These are phyloP conservation scores for Penicillium robsamsonii DNA, from an alignment of 495 filamentous ascomycete genomes.

Conservation along the genomic window DNA sequence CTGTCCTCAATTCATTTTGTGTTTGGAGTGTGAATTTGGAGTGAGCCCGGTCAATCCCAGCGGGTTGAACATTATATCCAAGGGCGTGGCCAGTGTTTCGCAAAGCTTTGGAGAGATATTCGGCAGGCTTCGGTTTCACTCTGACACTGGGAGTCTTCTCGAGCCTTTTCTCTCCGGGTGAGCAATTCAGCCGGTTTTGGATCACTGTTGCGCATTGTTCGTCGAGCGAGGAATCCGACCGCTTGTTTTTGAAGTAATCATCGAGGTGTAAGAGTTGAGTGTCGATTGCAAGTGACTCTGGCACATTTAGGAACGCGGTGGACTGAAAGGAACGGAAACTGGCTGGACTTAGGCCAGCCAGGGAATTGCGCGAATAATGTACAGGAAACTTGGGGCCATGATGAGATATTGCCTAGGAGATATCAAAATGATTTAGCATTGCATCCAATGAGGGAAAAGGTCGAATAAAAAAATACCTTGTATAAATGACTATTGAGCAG, in stretches of 20 bases:
- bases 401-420: background rate
- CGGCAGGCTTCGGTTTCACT: conserved; percentile 32
- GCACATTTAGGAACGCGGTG: background rate
- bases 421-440: background rate
- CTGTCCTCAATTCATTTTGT: conserved; percentile 6
- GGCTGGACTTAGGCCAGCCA: background rate
- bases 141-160: background rate
- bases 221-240: background rate
- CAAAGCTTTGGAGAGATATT: conserved; percentile 36
- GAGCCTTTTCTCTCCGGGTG: background rate
- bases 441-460: background rate
- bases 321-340: conserved; percentile 7
- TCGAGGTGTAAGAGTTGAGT: background rate
- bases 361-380: background rate
- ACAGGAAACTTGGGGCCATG: background rate
- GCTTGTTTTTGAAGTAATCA: background rate
- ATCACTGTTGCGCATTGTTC: background rate
- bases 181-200: background rate
- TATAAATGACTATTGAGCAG: background rate
- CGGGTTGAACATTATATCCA: conserved; percentile 2
- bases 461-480: background rate
- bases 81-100: conserved; percentile 28
- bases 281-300: background rate
- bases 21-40: background rate
- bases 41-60: background rate